A percentile compares a stretch with the other conserved stretches of the same genome.
Evolutionary conservation across 2,329 filamentous ascomycete genomes (phyloP).

Genomic region (Ramichloridium luteum): DNA sequence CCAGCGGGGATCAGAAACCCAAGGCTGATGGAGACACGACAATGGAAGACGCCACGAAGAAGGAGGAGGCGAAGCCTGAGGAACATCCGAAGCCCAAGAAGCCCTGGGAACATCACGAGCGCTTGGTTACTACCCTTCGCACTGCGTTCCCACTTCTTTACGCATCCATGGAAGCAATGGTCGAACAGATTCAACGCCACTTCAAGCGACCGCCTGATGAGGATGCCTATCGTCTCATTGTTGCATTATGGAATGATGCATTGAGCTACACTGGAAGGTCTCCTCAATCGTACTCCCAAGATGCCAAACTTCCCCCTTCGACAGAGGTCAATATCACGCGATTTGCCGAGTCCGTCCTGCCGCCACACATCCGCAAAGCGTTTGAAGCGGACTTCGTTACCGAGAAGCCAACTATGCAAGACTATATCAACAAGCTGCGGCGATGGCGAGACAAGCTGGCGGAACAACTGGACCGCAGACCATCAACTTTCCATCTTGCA

Average conservation of each 20-base stretch:
- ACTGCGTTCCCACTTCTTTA: constrained; percentile 93
- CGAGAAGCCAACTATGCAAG: constrained; percentile 92
- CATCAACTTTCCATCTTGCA: constrained; percentile 63
- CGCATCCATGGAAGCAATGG: constrained; percentile 98
- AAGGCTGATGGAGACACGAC: constrained; percentile 20
- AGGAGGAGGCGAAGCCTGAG: constrained; percentile 25
- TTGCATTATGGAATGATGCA: constrained; percentile 92
- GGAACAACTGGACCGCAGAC: constrained; percentile 83
- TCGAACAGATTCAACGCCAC: constrained; percentile 96
- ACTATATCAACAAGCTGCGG: constrained; percentile 94
- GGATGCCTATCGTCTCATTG: constrained; percentile 91
- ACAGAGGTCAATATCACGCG: constrained; percentile 95
- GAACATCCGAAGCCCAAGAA: constrained; percentile 49
- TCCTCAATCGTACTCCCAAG: constrained; percentile 74
- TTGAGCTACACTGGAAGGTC: constrained; percentile 83
- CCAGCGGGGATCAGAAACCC: constrained; percentile 29
- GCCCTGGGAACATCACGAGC: constrained; percentile 93
- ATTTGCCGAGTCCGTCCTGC: constrained; percentile 92
- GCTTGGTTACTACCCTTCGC: constrained; percentile 90
- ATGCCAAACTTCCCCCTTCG: constrained; percentile 76
- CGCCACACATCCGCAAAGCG: constrained; percentile 84
- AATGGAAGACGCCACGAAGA: constrained; percentile 35
- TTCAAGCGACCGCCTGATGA: constrained; percentile 99
- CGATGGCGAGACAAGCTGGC: constrained; percentile 97
- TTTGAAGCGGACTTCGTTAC: constrained; percentile 97